Percentiles rank a stretch among this genome's conserved stretches.
These are phyloP conservation scores for Patellifolia procumbens DNA, from an alignment of 179 eudicot species.

Conservation along the genomic window DNA sequence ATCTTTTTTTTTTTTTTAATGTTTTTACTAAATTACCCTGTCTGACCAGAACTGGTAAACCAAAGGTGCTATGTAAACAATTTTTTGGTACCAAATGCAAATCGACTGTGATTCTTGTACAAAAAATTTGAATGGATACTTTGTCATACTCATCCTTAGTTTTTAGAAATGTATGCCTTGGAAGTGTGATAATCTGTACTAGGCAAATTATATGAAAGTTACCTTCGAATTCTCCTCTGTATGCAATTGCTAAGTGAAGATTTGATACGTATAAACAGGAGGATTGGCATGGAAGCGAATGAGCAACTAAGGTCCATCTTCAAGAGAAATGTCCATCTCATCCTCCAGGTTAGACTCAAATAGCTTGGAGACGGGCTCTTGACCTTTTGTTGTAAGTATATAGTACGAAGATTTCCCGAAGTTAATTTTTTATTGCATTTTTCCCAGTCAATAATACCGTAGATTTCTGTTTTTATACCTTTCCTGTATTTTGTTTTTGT, in stretches of 20 bases:
- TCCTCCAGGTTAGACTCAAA: constrained; percentile 68
- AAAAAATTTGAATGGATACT: not conserved
- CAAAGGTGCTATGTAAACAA: no score
- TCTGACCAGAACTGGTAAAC: not conserved
- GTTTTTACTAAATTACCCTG: not conserved
- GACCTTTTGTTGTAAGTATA: constrained; percentile 23
- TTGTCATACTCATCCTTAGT: not conserved
- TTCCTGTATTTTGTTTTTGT: not conserved
- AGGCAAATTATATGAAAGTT: not conserved
- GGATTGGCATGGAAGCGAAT: constrained; percentile 74
- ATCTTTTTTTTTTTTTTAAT: no score
- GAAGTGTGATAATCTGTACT: not conserved
- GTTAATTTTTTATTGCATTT: constrained; percentile 5
- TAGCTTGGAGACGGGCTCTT: not conserved
- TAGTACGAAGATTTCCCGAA: not conserved
- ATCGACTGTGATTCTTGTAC: not conserved
- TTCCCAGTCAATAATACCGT: not conserved
- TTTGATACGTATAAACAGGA: constrained; percentile 35
- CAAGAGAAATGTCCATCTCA: constrained; percentile 84
- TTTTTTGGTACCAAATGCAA: not conserved
- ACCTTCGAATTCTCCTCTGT: not conserved
- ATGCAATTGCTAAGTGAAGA: not conserved
- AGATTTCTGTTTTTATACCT: not conserved
- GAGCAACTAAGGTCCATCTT: constrained; percentile 70
- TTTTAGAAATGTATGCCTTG: not conserved